Percentiles rank a stretch among this genome's conserved stretches.
phyloP scores from a whole-genome alignment of 768 basidiomycete genomes.

The Lactarius evosmus region DNA sequence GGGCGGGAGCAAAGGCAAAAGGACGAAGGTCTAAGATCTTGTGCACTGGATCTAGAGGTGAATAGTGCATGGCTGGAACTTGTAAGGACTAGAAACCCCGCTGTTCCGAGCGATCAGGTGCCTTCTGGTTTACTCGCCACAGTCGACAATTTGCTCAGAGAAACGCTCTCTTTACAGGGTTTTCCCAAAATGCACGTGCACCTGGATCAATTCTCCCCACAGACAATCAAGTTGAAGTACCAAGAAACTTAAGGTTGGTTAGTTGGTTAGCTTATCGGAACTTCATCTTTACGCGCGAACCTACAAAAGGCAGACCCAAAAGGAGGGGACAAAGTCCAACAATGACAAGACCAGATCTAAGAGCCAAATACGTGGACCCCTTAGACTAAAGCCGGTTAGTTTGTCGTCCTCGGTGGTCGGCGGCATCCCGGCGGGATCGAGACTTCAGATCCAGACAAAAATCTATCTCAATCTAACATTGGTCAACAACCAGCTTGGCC shows the following conservation, averaged over 20 bases:
- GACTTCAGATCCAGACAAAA: conserved; percentile 18
- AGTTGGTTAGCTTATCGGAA: conserved; percentile 2
- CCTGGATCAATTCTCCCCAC: not conserved
- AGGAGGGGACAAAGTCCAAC: not conserved
- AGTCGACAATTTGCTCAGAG: not conserved
- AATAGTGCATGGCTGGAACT: conserved; percentile 7
- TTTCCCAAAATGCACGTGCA: not conserved
- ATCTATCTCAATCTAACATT: conserved; percentile 20
- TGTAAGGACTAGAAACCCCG: conserved; percentile 13
- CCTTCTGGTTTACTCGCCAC: conserved; percentile 7
- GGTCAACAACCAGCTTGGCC: not conserved
- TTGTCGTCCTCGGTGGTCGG: not conserved
- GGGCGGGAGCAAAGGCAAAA: conserved; percentile 20
- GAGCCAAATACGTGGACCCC: conserved; percentile 11
- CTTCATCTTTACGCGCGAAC: not conserved
- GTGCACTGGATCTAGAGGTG: conserved; percentile 15
- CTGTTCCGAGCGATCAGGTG: conserved; percentile 25
- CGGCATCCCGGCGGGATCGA: conserved; percentile 12
- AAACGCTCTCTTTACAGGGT: not conserved
- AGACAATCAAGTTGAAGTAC: not conserved
- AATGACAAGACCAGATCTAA: not conserved
- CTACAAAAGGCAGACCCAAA: not conserved
- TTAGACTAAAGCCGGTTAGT: conserved; percentile 17
- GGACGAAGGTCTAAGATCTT: conserved; percentile 18
- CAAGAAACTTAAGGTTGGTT: not conserved